Evolutionary conservation across 2,329 filamentous ascomycete species (phyloP).

Genomic region (Dendryphion nanum): DNA sequence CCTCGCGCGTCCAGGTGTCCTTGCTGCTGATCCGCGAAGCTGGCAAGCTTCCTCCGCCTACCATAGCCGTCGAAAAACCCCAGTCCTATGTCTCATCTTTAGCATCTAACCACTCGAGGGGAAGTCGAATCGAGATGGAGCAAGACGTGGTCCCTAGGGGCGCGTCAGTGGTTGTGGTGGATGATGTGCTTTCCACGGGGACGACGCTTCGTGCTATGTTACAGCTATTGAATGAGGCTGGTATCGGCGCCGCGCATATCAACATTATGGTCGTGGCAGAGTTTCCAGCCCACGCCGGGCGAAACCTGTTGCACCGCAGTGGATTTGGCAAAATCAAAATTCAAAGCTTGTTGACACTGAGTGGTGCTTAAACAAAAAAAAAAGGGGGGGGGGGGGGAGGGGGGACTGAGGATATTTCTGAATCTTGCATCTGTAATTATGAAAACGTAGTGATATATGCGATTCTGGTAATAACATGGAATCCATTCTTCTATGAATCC

Average conservation of each 20-base stretch:
- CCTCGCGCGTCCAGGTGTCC: conserved; percentile 40
- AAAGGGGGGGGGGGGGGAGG: no score
- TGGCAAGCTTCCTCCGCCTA: conserved; percentile 60
- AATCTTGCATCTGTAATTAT: no score
- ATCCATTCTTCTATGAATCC: no score
- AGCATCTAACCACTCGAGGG: conserved; percentile 14
- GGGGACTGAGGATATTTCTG: no score
- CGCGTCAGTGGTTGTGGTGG: conserved; percentile 54
- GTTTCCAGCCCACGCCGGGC: conserved; percentile 56
- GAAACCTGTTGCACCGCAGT: conserved; percentile 44
- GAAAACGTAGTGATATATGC: no score
- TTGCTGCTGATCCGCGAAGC: conserved; percentile 55
- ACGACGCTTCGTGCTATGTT: conserved; percentile 56
- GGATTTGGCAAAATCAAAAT: conserved; percentile 44
- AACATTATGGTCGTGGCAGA: conserved; percentile 57
- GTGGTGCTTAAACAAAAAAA: no score
- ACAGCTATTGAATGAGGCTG: conserved; percentile 46
- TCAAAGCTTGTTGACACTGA: no score
- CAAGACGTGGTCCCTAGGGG: conserved; percentile 41
- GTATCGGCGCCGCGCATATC: conserved; percentile 44
- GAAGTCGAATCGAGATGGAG: conserved; percentile 52
- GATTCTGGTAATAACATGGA: no score
- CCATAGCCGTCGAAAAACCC: conserved; percentile 47
- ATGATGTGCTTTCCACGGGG: conserved; percentile 60
- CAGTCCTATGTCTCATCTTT: conserved; percentile 56